These are phyloP conservation scores for Paracorniculantispora psalliotae DNA, from an alignment of 2,329 filamentous ascomycete genomes.

Conservation along the genomic window DNA sequence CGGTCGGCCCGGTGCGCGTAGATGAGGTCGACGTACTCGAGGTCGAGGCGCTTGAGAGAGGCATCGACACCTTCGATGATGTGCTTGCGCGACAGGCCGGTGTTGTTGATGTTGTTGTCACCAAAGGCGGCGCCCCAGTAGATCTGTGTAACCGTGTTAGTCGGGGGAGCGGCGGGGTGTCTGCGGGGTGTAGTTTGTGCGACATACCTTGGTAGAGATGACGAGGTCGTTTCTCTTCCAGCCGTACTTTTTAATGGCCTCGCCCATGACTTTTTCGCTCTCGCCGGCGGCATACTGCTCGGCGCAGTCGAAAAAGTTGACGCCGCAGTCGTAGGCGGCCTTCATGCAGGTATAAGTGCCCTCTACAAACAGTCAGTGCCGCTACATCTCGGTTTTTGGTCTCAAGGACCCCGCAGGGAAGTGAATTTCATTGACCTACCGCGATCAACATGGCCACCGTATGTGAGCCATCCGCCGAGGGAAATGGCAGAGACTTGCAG, in stretches of 20 bases:
- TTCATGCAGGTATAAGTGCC: slow-evolving; percentile 55
- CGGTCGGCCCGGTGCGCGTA: slow-evolving; percentile 66
- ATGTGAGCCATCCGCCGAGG: slow-evolving; percentile 68
- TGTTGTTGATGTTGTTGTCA: slow-evolving; percentile 60
- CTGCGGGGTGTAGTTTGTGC: neutral
- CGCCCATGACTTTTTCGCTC: slow-evolving; percentile 59
- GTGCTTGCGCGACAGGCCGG: slow-evolving; percentile 64
- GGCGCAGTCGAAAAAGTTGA: slow-evolving; percentile 61
- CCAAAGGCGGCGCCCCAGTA: slow-evolving; percentile 60
- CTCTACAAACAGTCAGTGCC: too few relatives aligned
- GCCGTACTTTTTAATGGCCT: slow-evolving; percentile 54
- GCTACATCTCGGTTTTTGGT: too few relatives aligned
- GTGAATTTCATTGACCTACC: slow-evolving; percentile 44
- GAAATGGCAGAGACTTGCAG: slow-evolving; percentile 71
- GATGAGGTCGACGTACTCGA: slow-evolving; percentile 62
- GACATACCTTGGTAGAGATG: slow-evolving; percentile 56
- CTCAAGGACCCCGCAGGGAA: neutral
- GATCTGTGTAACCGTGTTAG: slow-evolving; percentile 37
- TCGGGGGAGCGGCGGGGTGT: slow-evolving; percentile 1
- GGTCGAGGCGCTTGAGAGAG: slow-evolving; percentile 51
- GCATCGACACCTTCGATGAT: slow-evolving; percentile 60
- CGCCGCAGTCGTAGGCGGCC: slow-evolving; percentile 53
- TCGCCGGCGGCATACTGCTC: slow-evolving; percentile 55
- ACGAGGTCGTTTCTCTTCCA: slow-evolving; percentile 60
- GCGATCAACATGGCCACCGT: slow-evolving; percentile 66